These are phyloP conservation scores for Phyllosticta capitalensis DNA, from an alignment of 2,329 filamentous ascomycete genomes.

Conservation along the genomic window DNA sequence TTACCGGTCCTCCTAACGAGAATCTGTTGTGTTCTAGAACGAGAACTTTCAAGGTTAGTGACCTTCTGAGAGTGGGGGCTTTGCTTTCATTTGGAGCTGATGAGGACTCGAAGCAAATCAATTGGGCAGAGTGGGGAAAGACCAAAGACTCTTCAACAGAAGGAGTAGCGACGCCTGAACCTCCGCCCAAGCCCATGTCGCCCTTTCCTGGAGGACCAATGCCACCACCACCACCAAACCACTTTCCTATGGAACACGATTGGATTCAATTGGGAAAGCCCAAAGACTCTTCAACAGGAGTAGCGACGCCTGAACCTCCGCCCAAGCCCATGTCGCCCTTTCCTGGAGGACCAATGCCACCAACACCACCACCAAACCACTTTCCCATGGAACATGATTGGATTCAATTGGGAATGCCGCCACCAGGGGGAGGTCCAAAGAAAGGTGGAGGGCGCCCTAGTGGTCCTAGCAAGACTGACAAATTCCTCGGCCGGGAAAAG, in stretches of 20 bases:
- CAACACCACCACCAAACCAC: neutral
- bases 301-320: constrained; percentile 14
- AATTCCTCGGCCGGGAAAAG: constrained; percentile 10
- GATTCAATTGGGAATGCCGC: constrained; percentile 3
- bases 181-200: constrained; percentile 1
- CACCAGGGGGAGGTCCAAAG: constrained; percentile 1
- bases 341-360: constrained; percentile 1
- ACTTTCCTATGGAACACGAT: neutral
- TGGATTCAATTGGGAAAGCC: constrained; percentile 6
- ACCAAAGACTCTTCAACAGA: too few species aligned
- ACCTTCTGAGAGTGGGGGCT: too few species aligned
- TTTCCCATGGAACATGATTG: constrained; percentile 1
- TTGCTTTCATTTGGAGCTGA: too few species aligned
- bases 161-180: too few species aligned
- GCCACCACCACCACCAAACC: neutral
- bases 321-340: neutral
- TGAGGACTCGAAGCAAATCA: too few species aligned
- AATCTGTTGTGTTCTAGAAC: too few species aligned
- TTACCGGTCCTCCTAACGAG: too few species aligned
- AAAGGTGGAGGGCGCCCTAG: too few species aligned
- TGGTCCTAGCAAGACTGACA: neutral
- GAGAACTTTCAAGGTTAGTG: too few species aligned
- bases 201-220: neutral
- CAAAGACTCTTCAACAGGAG: too few species aligned
- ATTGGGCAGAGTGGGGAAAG: too few species aligned